These are phyloP conservation scores for Yamadazyma olivae DNA, from an alignment of 805 yeast species.

Conservation along the genomic window DNA sequence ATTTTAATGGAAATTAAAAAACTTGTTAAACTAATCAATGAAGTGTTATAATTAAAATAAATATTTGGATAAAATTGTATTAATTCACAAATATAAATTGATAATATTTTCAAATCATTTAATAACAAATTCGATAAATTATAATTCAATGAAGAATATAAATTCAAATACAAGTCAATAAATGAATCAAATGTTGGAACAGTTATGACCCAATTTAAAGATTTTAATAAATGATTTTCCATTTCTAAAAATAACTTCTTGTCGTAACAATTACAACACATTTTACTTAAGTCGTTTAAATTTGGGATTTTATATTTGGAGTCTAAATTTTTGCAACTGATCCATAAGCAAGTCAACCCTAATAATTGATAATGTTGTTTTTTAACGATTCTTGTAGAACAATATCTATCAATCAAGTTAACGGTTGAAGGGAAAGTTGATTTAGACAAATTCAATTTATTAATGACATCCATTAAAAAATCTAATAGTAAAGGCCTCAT, in stretches of 20 bases:
- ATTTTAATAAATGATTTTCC: constrained; percentile 65
- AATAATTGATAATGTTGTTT: constrained; percentile 44
- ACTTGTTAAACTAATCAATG: constrained; percentile 47
- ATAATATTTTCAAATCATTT: constrained; percentile 51
- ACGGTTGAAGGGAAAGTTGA: constrained; percentile 44
- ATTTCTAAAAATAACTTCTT: constrained; percentile 57
- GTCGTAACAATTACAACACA: constrained; percentile 58
- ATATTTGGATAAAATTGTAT: constrained; percentile 60
- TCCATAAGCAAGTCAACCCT: constrained; percentile 44
- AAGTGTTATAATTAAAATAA: constrained; percentile 54
- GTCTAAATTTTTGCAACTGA: constrained; percentile 46
- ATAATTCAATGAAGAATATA: constrained; percentile 25
- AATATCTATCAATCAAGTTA: constrained; percentile 42
- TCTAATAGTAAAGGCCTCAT: constrained; percentile 44
- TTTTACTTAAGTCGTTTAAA: constrained; percentile 47
- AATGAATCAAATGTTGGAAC: constrained; percentile 63
- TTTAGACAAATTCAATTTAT: constrained; percentile 36
- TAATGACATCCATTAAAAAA: constrained; percentile 43
- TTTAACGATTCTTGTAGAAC: constrained; percentile 43
- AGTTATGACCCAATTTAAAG: constrained; percentile 62
- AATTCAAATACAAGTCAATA: constrained; percentile 53
- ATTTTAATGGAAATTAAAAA: constrained; percentile 21
- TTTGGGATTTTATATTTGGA: constrained; percentile 58
- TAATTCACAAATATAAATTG: constrained; percentile 64
- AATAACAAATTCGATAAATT: constrained; percentile 26